phyloP scores from a whole-genome alignment of 2,329 filamentous ascomycete genomes.

The Clonostachys rosea region DNA sequence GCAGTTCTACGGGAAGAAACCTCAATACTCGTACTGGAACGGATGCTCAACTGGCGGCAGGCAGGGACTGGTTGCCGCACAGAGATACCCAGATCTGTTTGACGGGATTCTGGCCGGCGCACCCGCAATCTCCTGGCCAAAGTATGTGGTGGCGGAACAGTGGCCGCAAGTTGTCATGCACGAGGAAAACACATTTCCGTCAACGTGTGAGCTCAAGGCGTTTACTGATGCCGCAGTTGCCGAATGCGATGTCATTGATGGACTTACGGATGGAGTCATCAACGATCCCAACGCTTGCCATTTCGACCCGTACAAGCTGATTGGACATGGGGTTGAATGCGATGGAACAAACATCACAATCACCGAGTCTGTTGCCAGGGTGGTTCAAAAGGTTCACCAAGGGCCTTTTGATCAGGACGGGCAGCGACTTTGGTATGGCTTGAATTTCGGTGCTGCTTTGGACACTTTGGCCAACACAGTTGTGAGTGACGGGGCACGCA shows the following conservation, averaged over 20 bases:
- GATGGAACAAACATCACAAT: no score
- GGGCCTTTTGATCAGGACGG: no score
- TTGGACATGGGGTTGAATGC: no score
- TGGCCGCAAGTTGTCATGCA: slow-evolving; percentile 22
- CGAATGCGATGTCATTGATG: slow-evolving; percentile 44
- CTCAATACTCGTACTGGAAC: slow-evolving; percentile 37
- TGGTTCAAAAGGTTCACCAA: no score
- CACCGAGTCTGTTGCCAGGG: no score
- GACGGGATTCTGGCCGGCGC: slow-evolving; percentile 39
- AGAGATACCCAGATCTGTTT: slow-evolving; percentile 42
- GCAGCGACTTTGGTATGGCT: no score
- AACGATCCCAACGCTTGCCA: not conserved
- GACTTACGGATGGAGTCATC: slow-evolving; percentile 40
- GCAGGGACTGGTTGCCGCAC: slow-evolving; percentile 43
- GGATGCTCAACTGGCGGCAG: slow-evolving; percentile 49
- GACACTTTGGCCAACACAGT: no score
- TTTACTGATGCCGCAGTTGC: slow-evolving; percentile 29
- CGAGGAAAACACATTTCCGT: slow-evolving; percentile 10
- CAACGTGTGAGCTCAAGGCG: slow-evolving; percentile 12
- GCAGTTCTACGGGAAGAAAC: slow-evolving; percentile 28
- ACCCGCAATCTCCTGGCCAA: slow-evolving; percentile 32
- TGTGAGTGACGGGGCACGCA: no score
- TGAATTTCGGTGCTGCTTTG: no score
- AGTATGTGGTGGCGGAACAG: slow-evolving; percentile 1
- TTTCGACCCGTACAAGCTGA: no score